Conservation (phyloP, 306 rosid species). For the Fagus crenata region DNA sequence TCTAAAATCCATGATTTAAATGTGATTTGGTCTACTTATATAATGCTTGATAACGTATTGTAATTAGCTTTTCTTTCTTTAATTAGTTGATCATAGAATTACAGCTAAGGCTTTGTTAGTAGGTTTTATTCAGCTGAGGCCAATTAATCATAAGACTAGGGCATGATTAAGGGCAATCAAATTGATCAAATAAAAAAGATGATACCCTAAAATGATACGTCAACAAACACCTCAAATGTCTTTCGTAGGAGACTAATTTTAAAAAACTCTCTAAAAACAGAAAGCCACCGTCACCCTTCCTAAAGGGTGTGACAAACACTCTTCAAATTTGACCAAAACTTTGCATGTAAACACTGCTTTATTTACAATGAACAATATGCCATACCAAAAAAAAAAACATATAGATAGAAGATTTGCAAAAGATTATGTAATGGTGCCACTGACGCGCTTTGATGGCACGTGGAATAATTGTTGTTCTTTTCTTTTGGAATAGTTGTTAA, state of each 20-base stretch:
- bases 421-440: neutral
- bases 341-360: neutral
- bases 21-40: slow-evolving; percentile 24
- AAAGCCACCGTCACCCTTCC: neutral
- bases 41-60: slow-evolving; percentile 1
- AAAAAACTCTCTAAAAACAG: neutral
- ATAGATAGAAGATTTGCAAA: neutral
- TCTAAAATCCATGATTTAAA: slow-evolving; percentile 9
- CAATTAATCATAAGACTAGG: slow-evolving; percentile 55
- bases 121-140: slow-evolving; percentile 42
- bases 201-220: neutral
- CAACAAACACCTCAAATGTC: neutral
- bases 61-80: slow-evolving; percentile 29
- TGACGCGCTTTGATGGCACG: slow-evolving; percentile 2
- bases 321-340: slow-evolving; percentile 7
- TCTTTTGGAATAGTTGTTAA: neutral
- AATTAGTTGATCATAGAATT: slow-evolving; percentile 37
- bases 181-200: neutral
- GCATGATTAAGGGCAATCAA: slow-evolving; percentile 14
- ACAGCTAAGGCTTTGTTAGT: slow-evolving; percentile 47
- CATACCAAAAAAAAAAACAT: neutral
- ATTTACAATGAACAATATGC: neutral
- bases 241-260: neutral
- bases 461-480: neutral
- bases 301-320: neutral